Base-by-base conservation (phyloP, 2,329 filamentous ascomycete species). In the Taxawa tesnikishii region DNA sequence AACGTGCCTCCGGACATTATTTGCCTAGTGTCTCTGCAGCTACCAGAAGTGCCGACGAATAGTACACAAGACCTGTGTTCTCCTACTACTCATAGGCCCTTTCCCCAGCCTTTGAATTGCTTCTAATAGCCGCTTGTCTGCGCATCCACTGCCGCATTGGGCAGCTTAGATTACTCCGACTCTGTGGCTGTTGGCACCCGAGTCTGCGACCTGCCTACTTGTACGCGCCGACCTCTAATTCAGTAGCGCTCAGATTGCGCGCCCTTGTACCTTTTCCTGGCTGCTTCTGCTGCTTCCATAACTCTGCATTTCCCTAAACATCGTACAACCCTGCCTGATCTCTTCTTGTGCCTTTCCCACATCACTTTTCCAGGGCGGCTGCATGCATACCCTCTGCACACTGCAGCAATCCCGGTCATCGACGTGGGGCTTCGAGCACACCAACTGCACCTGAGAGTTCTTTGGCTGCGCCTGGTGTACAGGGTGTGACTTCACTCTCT, bases 371-470 rank as follows among this genome's bases (percentile, higher is more conserved):
- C 41, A 43, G 43, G 49, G 50, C 56, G 54, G 55, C 51, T 59
- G 53, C 54, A 55, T 62, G 58, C 58, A 58, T 54, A 41, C 38
- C 32, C 37, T 38, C 26, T 17, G 10, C 28, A 6, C 19, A 21
- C 36, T 43, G 43, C 45, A 43, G 35, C 41, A 34, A 33, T 32
- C 26, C 33, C 35, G 36, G 29, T 39, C 38, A 40, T 39, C 39
- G 41, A 46, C 46, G 44, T 42, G 45, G 40, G 44, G 43, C 40
- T 43, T 38, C 36, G 37, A 45, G 33, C 28, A 34, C 33, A 21
- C 34, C 35, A 38, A 29, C 32, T 31, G 34, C 27, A 27, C 25
- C 38, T 34, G 19, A 8, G n/a, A 23, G 32, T 18, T 33, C 28
- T 28, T 15, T 28, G 16, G 25, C 16, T 26, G 17, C 29, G 10